Evolutionary conservation across 1,284 basidiomycete genomes (phyloP).

Genomic region (Papiliotrema fonsecae): DNA sequence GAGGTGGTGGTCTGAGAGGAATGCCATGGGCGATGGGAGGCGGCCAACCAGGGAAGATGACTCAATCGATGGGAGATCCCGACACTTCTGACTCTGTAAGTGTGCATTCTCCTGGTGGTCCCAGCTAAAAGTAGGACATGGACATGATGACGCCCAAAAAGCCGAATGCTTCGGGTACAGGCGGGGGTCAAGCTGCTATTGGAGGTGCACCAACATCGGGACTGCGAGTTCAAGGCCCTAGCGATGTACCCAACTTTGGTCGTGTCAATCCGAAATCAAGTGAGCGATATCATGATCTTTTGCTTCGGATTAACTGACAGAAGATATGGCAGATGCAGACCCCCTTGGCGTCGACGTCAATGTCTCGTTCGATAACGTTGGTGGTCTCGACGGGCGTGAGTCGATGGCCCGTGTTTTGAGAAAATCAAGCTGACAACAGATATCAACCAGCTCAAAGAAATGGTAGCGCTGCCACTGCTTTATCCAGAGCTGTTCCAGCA

Average conservation of each 20-base stretch:
- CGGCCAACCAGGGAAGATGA: conserved; percentile 16
- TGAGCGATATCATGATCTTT: conserved; percentile 9
- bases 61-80: conserved; percentile 42
- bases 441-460: conserved; percentile 96
- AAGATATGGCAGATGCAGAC: conserved; percentile 89
- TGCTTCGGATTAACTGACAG: not conserved
- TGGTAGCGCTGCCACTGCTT: conserved; percentile 91
- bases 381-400: conserved; percentile 88
- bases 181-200: conserved; percentile 3
- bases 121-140: too few species aligned
- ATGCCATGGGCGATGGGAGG: conserved; percentile 32
- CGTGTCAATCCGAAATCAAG: conserved; percentile 45
- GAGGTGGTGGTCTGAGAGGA: conserved; percentile 17
- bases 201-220: conserved; percentile 66
- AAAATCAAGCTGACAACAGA: conserved; percentile 52
- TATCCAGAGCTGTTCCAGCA: conserved; percentile 98
- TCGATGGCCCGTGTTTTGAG: conserved; percentile 10
- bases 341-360: conserved; percentile 90
- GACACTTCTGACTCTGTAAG: conserved; percentile 42
- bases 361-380: conserved; percentile 95
- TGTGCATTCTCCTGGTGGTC: too few species aligned
- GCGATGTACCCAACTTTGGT: conserved; percentile 45
- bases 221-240: conserved; percentile 49
- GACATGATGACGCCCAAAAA: too few species aligned
- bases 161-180: too few species aligned